Conservation (phyloP, 208 protist genomes). For the Endotrypanum monterogeii region DNA sequence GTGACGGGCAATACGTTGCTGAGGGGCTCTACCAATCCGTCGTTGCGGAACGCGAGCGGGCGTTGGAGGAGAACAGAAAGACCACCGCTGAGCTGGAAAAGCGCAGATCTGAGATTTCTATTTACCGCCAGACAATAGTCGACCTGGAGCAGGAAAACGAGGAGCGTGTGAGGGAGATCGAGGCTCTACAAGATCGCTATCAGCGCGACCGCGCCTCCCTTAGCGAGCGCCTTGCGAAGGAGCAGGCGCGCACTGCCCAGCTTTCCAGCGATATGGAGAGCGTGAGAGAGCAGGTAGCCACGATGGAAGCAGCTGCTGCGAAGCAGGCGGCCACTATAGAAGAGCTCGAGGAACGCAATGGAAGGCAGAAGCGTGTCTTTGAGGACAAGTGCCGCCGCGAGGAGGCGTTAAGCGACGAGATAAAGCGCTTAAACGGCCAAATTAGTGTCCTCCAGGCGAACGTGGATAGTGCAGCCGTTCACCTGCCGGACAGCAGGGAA, state of each 20-base stretch:
- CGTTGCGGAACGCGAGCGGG: slow-evolving; percentile 49
- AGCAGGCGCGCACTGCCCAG: slow-evolving; percentile 52
- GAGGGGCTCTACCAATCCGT: slow-evolving; percentile 69
- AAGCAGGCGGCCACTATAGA: slow-evolving; percentile 26
- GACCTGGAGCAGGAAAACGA: slow-evolving; percentile 85
- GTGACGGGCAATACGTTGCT: slow-evolving; percentile 56
- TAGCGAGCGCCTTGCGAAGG: slow-evolving; percentile 48
- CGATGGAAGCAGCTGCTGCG: slow-evolving; percentile 36
- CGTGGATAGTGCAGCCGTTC: slow-evolving; percentile 1
- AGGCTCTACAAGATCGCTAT: slow-evolving; percentile 66
- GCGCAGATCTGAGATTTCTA: slow-evolving; percentile 86
- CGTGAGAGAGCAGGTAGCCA: slow-evolving; percentile 22
- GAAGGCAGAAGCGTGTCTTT: slow-evolving; percentile 65
- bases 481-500: not conserved
- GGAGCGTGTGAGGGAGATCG: slow-evolving; percentile 82
- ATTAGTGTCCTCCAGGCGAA: slow-evolving; percentile 10
- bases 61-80: slow-evolving; percentile 49
- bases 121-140: slow-evolving; percentile 83
- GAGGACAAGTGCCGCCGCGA: slow-evolving; percentile 69
- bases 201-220: slow-evolving; percentile 47
- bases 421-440: slow-evolving; percentile 27
- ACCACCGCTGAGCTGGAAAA: slow-evolving; percentile 69
- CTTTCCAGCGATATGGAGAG: slow-evolving; percentile 20
- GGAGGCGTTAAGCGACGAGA: slow-evolving; percentile 41
- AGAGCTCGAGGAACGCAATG: slow-evolving; percentile 52